phyloP scores from a whole-genome alignment of 2,329 filamentous ascomycete genomes.

The Curvularia eragrostidis region DNA sequence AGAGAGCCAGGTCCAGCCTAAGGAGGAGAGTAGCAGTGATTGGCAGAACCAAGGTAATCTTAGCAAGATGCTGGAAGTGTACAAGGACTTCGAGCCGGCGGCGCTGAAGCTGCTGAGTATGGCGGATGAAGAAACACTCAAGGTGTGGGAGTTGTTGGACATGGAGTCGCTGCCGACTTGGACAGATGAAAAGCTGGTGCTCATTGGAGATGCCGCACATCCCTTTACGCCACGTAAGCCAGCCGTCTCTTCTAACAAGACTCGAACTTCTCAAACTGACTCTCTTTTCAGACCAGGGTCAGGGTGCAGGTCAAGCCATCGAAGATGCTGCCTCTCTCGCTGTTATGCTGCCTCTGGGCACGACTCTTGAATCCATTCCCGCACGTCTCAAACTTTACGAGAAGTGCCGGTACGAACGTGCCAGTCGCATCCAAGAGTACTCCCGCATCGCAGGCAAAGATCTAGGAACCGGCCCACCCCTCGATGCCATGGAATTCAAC shows the following conservation, averaged over 20 bases:
- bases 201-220: slow-evolving; percentile 73
- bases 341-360: slow-evolving; percentile 61
- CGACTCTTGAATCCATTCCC: slow-evolving; percentile 55
- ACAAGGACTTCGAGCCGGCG: slow-evolving; percentile 47
- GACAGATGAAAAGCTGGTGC: slow-evolving; percentile 60
- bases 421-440: slow-evolving; percentile 64
- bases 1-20: slow-evolving; percentile 32
- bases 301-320: slow-evolving; percentile 69
- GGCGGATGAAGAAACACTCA: slow-evolving; percentile 48
- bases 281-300: slow-evolving; percentile 57
- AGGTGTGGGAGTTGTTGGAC: slow-evolving; percentile 56
- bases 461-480: slow-evolving; percentile 43
- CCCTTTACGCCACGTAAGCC: slow-evolving; percentile 67
- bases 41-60: slow-evolving; percentile 51
- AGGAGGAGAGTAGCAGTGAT: slow-evolving; percentile 24
- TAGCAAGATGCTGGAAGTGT: slow-evolving; percentile 51
- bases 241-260: neutral
- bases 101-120: slow-evolving; percentile 49
- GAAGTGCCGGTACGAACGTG: slow-evolving; percentile 63
- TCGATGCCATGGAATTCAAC: slow-evolving; percentile 50
- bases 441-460: slow-evolving; percentile 62
- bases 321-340: slow-evolving; percentile 69
- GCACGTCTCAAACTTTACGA: slow-evolving; percentile 67
- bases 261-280: slow-evolving; percentile 10
- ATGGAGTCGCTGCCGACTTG: slow-evolving; percentile 66